Conservation (phyloP, 2,329 filamentous ascomycete genomes). For the Nannizzia gypsea region DNA sequence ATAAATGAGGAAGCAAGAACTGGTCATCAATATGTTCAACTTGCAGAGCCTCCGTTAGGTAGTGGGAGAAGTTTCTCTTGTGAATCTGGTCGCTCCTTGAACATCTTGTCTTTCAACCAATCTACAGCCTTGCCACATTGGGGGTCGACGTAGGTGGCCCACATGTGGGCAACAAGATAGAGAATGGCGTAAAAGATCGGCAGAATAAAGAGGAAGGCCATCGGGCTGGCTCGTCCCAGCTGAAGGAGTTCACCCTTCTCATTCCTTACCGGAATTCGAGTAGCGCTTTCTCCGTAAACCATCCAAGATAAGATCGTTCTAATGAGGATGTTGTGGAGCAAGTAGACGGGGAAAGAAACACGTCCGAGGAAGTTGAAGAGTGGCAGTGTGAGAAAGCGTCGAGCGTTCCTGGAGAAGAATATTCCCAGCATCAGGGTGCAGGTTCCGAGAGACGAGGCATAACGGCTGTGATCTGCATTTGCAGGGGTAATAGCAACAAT, state of each 20-base stretch:
- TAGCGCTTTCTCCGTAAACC: conserved; percentile 14
- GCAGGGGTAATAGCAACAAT: conserved; percentile 14
- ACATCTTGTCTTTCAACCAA: conserved; percentile 13
- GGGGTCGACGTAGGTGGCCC: conserved; percentile 14
- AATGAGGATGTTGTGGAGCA: conserved; percentile 21
- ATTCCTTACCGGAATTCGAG: conserved; percentile 7
- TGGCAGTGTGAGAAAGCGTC: conserved; percentile 15
- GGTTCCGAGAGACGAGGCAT: conserved; percentile 18
- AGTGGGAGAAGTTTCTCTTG: conserved; percentile 12
- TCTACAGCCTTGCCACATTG: conserved; percentile 12
- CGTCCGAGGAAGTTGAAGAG: conserved; percentile 21
- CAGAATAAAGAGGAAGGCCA: conserved; percentile 14
- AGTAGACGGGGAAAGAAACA: conserved; percentile 21
- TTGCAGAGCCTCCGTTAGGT: background rate
- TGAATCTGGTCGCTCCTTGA: conserved; percentile 12
- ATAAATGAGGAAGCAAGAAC: background rate
- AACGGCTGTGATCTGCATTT: conserved; percentile 17
- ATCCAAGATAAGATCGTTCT: conserved; percentile 20
- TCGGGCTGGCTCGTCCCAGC: conserved; percentile 2
- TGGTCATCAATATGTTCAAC: background rate
- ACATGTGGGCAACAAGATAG: conserved; percentile 13
- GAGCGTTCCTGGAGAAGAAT: conserved; percentile 17
- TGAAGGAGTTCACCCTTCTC: conserved; percentile 10
- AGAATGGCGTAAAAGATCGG: conserved; percentile 13
- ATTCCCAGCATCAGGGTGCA: conserved; percentile 17